A percentile compares a stretch with the other conserved stretches of the same genome.
Evolutionary conservation across 345 rosid genomes (phyloP).

Genomic region (Xanthoceras sorbifolium): DNA sequence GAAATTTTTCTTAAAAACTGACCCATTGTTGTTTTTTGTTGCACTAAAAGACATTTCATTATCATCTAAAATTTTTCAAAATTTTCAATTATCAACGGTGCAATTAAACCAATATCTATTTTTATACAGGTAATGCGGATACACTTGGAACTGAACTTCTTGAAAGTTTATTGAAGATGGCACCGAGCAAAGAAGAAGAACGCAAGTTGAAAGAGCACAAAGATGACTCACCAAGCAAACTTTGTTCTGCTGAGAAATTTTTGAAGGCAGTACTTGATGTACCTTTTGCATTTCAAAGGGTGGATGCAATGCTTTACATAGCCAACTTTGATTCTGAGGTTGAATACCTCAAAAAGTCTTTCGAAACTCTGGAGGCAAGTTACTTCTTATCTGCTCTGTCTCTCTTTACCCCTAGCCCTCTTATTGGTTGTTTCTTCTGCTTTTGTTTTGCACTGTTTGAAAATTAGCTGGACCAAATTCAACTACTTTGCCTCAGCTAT

Average conservation of each 20-base stretch:
- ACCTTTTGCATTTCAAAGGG: constrained; percentile 92
- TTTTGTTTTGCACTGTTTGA: too few relatives aligned
- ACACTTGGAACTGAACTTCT: constrained; percentile 95
- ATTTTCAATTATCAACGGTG: not conserved
- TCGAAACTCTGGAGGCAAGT: constrained; percentile 88
- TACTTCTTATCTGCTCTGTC: not conserved
- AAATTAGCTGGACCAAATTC: not conserved
- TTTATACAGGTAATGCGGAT: constrained; percentile 76
- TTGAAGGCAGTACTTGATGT: constrained; percentile 84
- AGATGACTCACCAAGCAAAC: constrained; percentile 78
- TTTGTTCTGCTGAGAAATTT: constrained; percentile 91
- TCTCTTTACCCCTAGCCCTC: not conserved
- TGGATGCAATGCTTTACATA: constrained; percentile 81
- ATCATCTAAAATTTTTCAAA: not conserved
- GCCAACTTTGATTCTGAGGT: constrained; percentile 90
- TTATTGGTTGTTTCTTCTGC: constrained; percentile 1
- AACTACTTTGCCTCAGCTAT: not conserved
- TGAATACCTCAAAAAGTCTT: constrained; percentile 80
- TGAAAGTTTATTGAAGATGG: constrained; percentile 90
- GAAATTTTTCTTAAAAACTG: not conserved
- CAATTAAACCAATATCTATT: constrained; percentile 23
- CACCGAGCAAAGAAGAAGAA: constrained; percentile 94
- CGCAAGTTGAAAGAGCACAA: constrained; percentile 72
- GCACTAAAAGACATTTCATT: not conserved
- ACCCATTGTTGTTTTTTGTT: not conserved